These are phyloP conservation scores for Penicillium sclerotigenum DNA, from an alignment of 2,329 filamentous ascomycete genomes.

Conservation along the genomic window DNA sequence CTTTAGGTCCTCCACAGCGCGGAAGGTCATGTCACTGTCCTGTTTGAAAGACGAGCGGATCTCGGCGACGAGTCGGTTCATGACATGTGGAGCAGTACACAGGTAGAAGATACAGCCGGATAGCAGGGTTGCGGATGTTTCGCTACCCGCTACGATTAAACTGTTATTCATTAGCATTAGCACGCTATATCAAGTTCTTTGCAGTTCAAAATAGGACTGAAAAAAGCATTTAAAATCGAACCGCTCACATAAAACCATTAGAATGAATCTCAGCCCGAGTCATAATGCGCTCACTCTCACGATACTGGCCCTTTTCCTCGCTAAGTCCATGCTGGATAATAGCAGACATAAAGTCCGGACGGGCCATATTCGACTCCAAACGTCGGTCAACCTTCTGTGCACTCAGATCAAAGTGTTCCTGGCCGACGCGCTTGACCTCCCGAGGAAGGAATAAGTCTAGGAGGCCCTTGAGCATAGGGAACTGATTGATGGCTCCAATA, in stretches of 20 bases:
- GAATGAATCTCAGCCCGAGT: slow-evolving; percentile 25
- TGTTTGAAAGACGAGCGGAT: slow-evolving; percentile 23
- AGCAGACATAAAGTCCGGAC: slow-evolving; percentile 28
- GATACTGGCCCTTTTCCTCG: slow-evolving; percentile 15
- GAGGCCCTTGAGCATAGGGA: slow-evolving; percentile 11
- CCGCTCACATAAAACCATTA: slow-evolving; percentile 25
- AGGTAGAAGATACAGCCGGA: slow-evolving; percentile 36
- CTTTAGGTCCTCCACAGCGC: slow-evolving; percentile 27
- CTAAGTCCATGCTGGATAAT: slow-evolving; percentile 23
- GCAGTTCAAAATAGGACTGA: too few relatives aligned
- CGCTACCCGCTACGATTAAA: slow-evolving; percentile 37
- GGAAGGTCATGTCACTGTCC: slow-evolving; percentile 33
- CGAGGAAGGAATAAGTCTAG: slow-evolving; percentile 13
- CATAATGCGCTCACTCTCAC: slow-evolving; percentile 18
- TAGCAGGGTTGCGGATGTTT: slow-evolving; percentile 43
- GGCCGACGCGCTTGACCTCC: slow-evolving; percentile 10
- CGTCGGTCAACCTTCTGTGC: slow-evolving; percentile 22
- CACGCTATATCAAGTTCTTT: not conserved
- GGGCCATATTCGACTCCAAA: slow-evolving; percentile 13
- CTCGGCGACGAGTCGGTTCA: slow-evolving; percentile 21
- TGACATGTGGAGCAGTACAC: slow-evolving; percentile 17
- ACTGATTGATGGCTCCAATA: slow-evolving; percentile 18
- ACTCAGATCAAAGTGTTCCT: slow-evolving; percentile 22
- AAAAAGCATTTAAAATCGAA: not conserved
- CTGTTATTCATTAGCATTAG: slow-evolving; percentile 3